These are phyloP conservation scores for Suillus brevipes DNA, from an alignment of 768 basidiomycete species.

Conservation along the genomic window DNA sequence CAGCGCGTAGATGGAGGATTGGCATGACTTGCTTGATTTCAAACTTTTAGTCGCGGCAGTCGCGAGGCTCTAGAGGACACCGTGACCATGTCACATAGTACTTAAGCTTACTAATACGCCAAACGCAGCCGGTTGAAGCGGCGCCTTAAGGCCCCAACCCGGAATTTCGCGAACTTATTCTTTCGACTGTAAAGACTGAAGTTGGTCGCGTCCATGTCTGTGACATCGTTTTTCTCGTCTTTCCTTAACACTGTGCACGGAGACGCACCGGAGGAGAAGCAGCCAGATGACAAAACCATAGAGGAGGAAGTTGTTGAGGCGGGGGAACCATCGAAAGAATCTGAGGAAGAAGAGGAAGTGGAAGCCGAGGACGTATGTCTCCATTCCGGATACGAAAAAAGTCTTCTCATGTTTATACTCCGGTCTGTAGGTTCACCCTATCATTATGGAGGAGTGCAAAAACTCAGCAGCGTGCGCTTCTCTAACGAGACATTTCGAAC, in stretches of 20 bases:
- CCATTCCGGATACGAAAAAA: neutral
- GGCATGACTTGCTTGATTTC: neutral
- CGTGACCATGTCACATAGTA: no score
- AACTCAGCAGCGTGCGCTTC: conserved; percentile 63
- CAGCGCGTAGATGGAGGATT: neutral
- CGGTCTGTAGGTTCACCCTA: conserved; percentile 57
- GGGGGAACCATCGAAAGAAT: conserved; percentile 22
- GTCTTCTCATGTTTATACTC: conserved; percentile 1
- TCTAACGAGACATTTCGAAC: conserved; percentile 79
- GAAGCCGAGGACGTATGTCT: conserved; percentile 47
- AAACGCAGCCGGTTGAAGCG: conserved; percentile 17
- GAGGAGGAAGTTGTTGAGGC: conserved; percentile 24
- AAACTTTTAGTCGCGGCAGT: no score
- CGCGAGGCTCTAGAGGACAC: no score
- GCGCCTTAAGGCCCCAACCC: conserved; percentile 21
- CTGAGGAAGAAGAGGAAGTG: conserved; percentile 40
- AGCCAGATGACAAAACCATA: conserved; percentile 18
- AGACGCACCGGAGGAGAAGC: conserved; percentile 36
- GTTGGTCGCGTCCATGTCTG: conserved; percentile 35
- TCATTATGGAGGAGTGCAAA: conserved; percentile 75
- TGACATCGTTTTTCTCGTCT: conserved; percentile 47
- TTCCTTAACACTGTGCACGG: conserved; percentile 41
- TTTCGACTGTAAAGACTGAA: conserved; percentile 13
- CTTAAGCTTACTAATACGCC: neutral
- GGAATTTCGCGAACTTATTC: conserved; percentile 27